Base-by-base conservation (phyloP, 371 early-diverging fungal species). In the Actinomortierella ambigua region DNA sequence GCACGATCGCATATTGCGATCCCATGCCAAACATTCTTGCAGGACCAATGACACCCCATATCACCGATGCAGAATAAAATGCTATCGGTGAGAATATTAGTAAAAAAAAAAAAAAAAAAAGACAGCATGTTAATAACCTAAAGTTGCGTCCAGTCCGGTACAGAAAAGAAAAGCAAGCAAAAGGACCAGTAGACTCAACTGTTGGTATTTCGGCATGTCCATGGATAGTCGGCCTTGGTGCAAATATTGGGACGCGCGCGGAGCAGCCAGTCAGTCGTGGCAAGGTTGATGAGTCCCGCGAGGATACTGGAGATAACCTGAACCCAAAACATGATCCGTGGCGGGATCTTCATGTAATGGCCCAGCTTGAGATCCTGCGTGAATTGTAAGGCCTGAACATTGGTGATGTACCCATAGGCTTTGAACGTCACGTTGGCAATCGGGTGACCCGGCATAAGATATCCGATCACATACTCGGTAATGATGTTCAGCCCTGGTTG, bases 41-140 rank as follows among this genome's bases (percentile, higher is more conserved):
- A 4, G 93, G 91, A 4, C 88, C 90, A 20, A 92, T 84, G 4
- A 87, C 82, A n/a, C 92, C 92, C 91, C 88, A 90, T 20, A 76
- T 64, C 40, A 80, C 65, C 7, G 78, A 64, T 40, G 80, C 71
- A 22, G 63, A 68, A 58, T 77, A 63, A 55, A 79, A 75, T 18
- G 63, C 60, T 57, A 65, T 40, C 18, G 63, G 14, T 34, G 34
- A 11, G 4, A 6, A 11, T 4, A 34, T 34, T 34, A 6, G 7
- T 6, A 34, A 34, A 34, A 34, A 34, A 11, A 34, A 34, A 34
- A 11, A 34, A 6, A 34, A 53, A 14, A 46, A 3, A n/a, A n/a
- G n/a, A n/a, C n/a, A n/a, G n/a, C n/a, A n/a, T n/a, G n/a, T n/a
- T n/a, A n/a, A n/a, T n/a, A n/a, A n/a, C n/a, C n/a, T n/a, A n/a